Evolutionary conservation across 1,284 basidiomycete genomes (phyloP).

Genomic region (Ceratobasidium sp.): DNA sequence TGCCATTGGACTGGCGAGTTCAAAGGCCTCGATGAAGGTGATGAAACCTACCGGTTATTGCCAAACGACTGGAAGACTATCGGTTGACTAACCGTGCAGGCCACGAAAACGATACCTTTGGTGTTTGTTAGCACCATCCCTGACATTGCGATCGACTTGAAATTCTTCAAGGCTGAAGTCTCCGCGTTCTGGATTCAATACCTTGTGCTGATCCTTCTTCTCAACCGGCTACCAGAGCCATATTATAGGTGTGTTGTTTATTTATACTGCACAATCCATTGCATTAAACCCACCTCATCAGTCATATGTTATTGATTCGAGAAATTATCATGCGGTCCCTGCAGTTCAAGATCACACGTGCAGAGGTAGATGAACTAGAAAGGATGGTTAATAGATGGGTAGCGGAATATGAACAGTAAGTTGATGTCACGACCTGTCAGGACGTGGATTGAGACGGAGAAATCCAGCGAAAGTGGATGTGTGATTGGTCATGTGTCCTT

Average conservation of each 20-base stretch:
- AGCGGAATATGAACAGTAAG: conserved; percentile 43
- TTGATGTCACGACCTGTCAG: too few relatives aligned
- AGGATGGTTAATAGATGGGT: conserved; percentile 36
- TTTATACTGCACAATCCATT: background rate
- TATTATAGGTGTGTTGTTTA: conserved; percentile 55
- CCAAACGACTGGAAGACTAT: too few relatives aligned
- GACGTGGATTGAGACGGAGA: too few relatives aligned
- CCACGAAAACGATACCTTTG: too few relatives aligned
- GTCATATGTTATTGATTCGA: conserved; percentile 34
- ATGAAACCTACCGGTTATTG: conserved; percentile 6
- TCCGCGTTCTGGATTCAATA: conserved; percentile 41
- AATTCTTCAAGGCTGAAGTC: conserved; percentile 43
- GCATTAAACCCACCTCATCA: background rate
- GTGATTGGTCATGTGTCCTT: too few relatives aligned
- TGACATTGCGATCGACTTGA: conserved; percentile 30
- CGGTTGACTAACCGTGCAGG: background rate
- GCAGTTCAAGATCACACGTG: conserved; percentile 10
- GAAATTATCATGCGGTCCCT: conserved; percentile 37
- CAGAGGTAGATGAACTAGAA: conserved; percentile 12
- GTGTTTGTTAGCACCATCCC: conserved; percentile 41
- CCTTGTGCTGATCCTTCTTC: conserved; percentile 44
- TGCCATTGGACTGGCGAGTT: conserved; percentile 43
- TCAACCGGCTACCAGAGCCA: background rate
- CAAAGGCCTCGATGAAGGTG: conserved; percentile 24
- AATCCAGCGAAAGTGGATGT: too few relatives aligned